A percentile compares a stretch with the other conserved stretches of the same genome.
Evolutionary conservation across 257 asterid species (phyloP).

Genomic region (Thymus mandschuricus): DNA sequence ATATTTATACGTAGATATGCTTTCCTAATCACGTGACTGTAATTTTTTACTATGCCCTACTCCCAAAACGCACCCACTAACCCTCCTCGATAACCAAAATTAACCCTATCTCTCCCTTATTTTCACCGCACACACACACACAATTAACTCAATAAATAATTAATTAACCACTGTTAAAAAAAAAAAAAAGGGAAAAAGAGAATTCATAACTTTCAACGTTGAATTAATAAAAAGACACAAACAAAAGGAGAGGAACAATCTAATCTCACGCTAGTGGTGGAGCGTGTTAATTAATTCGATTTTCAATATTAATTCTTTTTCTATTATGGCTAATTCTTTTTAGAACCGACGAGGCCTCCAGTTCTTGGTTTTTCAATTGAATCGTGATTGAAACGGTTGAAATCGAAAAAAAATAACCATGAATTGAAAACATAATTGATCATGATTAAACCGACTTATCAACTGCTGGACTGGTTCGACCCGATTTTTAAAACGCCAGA

Average conservation of each 20-base stretch:
- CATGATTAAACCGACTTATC: no score
- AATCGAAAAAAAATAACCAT: no score
- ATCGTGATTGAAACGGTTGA: no score
- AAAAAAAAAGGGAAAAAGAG: background rate
- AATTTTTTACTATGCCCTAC: conserved; percentile 50
- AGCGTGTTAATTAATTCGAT: background rate
- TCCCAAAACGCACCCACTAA: conserved; percentile 81
- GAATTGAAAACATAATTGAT: no score
- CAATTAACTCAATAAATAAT: conserved; percentile 17
- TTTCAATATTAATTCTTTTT: no score
- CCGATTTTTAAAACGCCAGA: no score
- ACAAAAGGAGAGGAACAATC: background rate
- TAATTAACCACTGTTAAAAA: conserved; percentile 31
- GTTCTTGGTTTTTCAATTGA: no score
- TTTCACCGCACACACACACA: conserved; percentile 36
- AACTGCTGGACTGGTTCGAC: no score
- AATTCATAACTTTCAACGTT: conserved; percentile 18
- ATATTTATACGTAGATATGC: background rate
- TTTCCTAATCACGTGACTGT: conserved; percentile 47
- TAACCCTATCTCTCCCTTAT: conserved; percentile 28
- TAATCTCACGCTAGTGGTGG: background rate
- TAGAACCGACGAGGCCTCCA: no score
- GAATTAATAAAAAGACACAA: background rate
- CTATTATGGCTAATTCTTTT: no score
- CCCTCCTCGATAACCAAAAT: conserved; percentile 68